These are phyloP conservation scores for Verruconis gallopava DNA, from an alignment of 2,329 filamentous ascomycete genomes.

Conservation along the genomic window DNA sequence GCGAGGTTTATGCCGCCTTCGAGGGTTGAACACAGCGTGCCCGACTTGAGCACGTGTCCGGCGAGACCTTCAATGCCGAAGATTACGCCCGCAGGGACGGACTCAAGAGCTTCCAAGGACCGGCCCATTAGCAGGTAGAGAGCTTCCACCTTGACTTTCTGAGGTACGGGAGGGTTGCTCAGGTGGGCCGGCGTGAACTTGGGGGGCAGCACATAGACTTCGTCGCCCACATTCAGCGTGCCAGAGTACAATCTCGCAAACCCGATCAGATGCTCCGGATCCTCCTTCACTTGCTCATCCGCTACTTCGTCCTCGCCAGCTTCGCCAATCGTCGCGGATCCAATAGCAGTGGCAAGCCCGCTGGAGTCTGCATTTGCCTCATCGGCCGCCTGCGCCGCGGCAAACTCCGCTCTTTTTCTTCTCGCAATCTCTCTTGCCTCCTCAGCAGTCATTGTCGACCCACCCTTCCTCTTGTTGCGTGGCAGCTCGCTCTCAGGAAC, in stretches of 20 bases:
- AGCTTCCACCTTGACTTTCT: conserved; percentile 72
- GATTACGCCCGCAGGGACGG: conserved; percentile 84
- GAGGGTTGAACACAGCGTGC: conserved; percentile 78
- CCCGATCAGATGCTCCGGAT: conserved; percentile 81
- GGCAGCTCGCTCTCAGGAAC: conserved; percentile 85
- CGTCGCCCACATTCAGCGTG: conserved; percentile 76
- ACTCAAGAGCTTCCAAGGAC: conserved; percentile 66
- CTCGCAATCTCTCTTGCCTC: conserved; percentile 81
- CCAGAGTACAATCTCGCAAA: conserved; percentile 93
- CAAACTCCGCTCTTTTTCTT: conserved; percentile 80
- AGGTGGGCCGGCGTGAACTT: conserved; percentile 81
- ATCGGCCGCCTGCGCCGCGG: conserved; percentile 56
- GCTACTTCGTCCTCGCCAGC: conserved; percentile 23
- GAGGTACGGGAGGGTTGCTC: conserved; percentile 56
- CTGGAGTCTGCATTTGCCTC: conserved; percentile 24
- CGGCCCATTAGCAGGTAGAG: conserved; percentile 95
- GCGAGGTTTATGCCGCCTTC: conserved; percentile 84
- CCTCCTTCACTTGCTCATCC: conserved; percentile 44
- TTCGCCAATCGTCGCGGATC: conserved; percentile 22
- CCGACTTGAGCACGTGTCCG: conserved; percentile 88
- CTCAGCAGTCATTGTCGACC: conserved; percentile 63
- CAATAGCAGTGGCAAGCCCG: conserved; percentile 33
- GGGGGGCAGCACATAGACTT: conserved; percentile 78
- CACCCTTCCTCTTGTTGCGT: conserved; percentile 62
- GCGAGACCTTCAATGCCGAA: conserved; percentile 91